Evolutionary conservation across 148 eudicot genomes (phyloP).

Genomic region (Vaccinium darrowii): DNA sequence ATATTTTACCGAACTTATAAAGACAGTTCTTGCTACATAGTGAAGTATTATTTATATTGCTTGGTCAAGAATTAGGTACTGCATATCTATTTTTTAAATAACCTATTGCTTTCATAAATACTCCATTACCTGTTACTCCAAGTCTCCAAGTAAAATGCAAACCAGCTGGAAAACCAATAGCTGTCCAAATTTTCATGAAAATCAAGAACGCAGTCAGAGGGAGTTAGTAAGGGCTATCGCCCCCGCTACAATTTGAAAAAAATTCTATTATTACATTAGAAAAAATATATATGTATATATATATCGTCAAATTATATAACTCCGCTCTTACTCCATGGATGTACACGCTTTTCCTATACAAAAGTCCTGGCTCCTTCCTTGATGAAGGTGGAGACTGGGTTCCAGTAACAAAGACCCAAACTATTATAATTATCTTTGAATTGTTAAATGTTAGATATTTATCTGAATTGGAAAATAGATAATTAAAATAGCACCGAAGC

Average conservation of each 20-base stretch:
- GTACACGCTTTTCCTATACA: no score
- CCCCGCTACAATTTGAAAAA: no score
- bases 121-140: constrained; percentile 9
- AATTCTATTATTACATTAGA: no score
- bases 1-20: background rate
- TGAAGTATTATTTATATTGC: background rate
- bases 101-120: no score
- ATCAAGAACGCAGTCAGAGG: no score
- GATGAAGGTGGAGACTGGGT: constrained; percentile 1
- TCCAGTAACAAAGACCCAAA: background rate
- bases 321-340: no score
- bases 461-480: background rate
- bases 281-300: no score
- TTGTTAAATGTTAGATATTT: background rate
- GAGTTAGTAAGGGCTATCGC: no score
- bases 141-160: constrained; percentile 12
- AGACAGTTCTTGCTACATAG: no score
- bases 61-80: background rate
- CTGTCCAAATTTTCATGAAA: no score
- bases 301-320: no score
- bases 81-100: background rate
- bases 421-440: background rate
- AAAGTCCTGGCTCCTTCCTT: no score
- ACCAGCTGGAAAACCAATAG: constrained; percentile 2
- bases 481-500: background rate